Percentiles rank a stretch among this genome's conserved stretches.
phyloP scores from a whole-genome alignment of 352 stramenopile genomes.

The Pythium diclinum region DNA sequence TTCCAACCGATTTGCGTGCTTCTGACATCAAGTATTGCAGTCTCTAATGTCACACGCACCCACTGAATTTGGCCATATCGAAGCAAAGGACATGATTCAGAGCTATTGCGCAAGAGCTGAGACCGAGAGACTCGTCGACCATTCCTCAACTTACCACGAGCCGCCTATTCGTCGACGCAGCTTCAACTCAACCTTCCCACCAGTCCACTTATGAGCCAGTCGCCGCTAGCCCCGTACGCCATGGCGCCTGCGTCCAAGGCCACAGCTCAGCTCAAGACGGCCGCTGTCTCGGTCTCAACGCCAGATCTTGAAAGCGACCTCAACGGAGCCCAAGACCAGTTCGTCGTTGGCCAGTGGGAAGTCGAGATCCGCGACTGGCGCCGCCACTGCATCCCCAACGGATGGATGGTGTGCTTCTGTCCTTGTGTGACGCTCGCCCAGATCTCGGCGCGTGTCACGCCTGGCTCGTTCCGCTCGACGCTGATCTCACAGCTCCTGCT shows the following conservation, averaged over 20 bases:
- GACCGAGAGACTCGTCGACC: too few relatives aligned
- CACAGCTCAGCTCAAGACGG: neutral
- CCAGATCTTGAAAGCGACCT: neutral
- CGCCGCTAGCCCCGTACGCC: too few relatives aligned
- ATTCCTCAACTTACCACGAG: too few relatives aligned
- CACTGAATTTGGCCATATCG: too few relatives aligned
- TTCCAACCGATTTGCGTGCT: too few relatives aligned
- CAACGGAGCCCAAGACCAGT: neutral
- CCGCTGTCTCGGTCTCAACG: neutral
- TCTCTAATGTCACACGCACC: too few relatives aligned
- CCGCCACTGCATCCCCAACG: neutral
- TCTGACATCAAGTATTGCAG: too few relatives aligned
- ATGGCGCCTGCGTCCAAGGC: neutral
- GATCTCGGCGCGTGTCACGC: constrained; percentile 37
- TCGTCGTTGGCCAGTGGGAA: neutral
- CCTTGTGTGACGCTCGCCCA: constrained; percentile 40
- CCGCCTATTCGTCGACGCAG: too few relatives aligned
- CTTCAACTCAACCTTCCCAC: too few relatives aligned
- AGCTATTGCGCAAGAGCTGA: too few relatives aligned
- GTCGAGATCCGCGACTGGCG: neutral
- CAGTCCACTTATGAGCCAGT: too few relatives aligned
- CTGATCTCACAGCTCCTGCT: constrained; percentile 26
- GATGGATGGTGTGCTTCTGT: neutral
- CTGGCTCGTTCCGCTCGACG: constrained; percentile 29
- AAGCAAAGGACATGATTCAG: too few relatives aligned